Base-by-base conservation (phyloP, 768 basidiomycete genomes). In the Tricholoma saponaceum region DNA sequence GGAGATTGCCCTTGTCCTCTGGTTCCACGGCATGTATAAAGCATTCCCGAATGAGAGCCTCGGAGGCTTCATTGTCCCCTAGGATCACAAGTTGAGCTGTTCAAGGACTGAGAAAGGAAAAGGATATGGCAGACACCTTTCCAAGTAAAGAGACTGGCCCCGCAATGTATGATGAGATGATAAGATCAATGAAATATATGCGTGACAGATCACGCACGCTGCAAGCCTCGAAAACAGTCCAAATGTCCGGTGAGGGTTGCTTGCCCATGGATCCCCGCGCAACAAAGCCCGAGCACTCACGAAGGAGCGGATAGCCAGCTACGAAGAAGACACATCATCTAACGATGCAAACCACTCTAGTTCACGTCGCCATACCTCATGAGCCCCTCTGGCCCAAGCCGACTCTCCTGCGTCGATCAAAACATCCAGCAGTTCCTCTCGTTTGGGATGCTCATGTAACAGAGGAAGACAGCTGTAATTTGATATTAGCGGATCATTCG, bases 331-430 rank as follows among this genome's bases (percentile, higher is more conserved):
- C 35, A 30, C 30, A 20, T 57, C 5, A 26, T 23, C 25, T 22
- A 5, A 56, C 39, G 5, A 18, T 14, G 14, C 9, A 33, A 26
- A 18, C 8, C 13, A n/a, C 12, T 30, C 22, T 30, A 22, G 10
- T n/a, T n/a, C 4, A 7, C 52, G 22, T 32, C 9, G 16, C 57
- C 62, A 50, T 66, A 87, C 86, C 75, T 90, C 89, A 64, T 89
- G 87, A 33, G 89, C 89, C 22, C 89, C 89, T 52, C 87, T 79
- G 7, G 81, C 78, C 76, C 85, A 83, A 5, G 89, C 86, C 35
- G 85, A 83, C 62, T 88, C 85, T 1, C 86, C 87, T 20, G 87
- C 87, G 52, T 86, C 81, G 18, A 87, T 79, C 8, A 89, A 72
- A 23, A 86, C 78, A 56, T 81, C 75, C 26, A 87, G 67, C 22